Evolutionary conservation across 192 early-diverging fungal genomes (phyloP), one percentile per base, ranked within the genome.

Genomic region (Linnemannia elongata): DNA sequence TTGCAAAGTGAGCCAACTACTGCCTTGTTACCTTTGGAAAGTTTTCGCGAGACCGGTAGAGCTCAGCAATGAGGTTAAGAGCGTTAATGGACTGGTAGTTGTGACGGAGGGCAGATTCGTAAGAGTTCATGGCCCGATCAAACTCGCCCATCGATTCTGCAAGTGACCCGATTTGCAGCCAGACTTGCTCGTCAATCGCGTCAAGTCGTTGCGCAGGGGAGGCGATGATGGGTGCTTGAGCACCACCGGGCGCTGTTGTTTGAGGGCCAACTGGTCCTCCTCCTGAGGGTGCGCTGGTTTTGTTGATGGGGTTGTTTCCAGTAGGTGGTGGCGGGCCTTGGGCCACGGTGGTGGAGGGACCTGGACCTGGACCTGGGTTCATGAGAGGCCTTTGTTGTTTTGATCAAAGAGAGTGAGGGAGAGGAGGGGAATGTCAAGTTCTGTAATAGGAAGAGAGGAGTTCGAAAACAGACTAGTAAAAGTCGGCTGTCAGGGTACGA

Each of bases 1-100:
- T 35, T 66, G 12, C 12, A 18, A 18, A 27, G 10, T 10, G 12
- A 45, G 44, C 9, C 27, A 17, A 33, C 12, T 69, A 54, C 0
- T 90, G 94, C 94, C 84, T 90, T 69, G 63, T 3, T 90, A 95
- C 94, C 84, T 90, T 94, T 55, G 92, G 88, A 91, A 96, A 98
- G 79, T 97, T 94, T 81, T 98, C 97, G 30, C 94, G 91, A 63
- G 93, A 87, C 84, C 96, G 91, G 87, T 95, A 98, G 20, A 99
- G 91, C 44, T 95, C 93, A 22, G 97, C 97, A 44, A 96, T 95
- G 75, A 93, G 93, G 38, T 94, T 95, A 27, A 99, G 88, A 5
- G 97, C 97, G 52, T 88, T 81, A 52, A 96, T 90, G 20, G 97
- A 97, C 85, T 97, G 95, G n/a, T 97, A 96, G 88, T 99, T 98